Evolutionary conservation across 305 asterid genomes (phyloP), one percentile per base, ranked within the genome.

Genomic region (Fraxinus latifolia): DNA sequence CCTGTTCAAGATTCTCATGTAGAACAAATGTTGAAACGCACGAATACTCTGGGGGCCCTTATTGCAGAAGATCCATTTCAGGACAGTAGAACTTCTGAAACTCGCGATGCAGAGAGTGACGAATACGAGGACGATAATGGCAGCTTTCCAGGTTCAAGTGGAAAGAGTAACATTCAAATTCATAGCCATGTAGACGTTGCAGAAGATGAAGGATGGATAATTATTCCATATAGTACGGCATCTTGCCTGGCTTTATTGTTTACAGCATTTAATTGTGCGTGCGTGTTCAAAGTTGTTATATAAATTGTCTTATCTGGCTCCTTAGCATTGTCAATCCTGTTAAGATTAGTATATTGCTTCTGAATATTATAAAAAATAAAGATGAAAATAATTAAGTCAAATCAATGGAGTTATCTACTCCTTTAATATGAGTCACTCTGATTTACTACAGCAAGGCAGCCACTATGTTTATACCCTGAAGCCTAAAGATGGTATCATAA

Each of bases 191-290:
- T 86, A 32, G 98, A 95, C 74, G 98, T 96, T 84, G 82, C 86
- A 37, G 97, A 94, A 84, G 92, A 92, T 8, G 89, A 91, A 77
- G 98, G 99, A 79, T 90, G 89, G 88, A 89, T 94, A 58, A 87
- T 91, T 50, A 92, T 94, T 80, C 99, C 98, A 53, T 78, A 80
- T 83, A 88, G 99, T 95, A 93, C 21, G 89, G 19, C 79, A 77
- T 84, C 89, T 70, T 79, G 72, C 82, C 79, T 81, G 42, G 62
- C 85, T 85, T 81, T 36, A 32, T 39, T 72, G 77, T 74, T 85
- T 36, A 47, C 62, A 23, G 39, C 44, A 74, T 53, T 32, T 32
- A 12, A n/a, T 7, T 21, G 2, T 11, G 44, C 25, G 19, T 33
- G 12, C 25, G 29, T 60, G 31, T 65, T 65, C 73, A 65, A 9